Evolutionary conservation across 2,329 filamentous ascomycete species (phyloP), one percentile per base, ranked within the genome.

Genomic region (Colletotrichum theobromicola): DNA sequence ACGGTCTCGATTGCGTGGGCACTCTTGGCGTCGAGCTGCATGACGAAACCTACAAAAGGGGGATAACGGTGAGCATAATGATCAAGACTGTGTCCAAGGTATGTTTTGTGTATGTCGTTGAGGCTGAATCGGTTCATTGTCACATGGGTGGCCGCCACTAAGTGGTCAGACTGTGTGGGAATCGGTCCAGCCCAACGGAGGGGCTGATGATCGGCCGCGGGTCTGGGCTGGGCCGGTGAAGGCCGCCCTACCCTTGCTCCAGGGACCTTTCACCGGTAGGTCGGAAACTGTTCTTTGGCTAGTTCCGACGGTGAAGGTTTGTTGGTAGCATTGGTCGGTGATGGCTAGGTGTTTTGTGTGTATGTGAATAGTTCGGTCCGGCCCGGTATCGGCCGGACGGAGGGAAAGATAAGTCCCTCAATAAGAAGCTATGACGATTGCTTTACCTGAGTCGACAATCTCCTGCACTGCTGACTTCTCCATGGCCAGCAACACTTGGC

Each of bases 401-500:
- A 7, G 46, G 28, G 53, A 37, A 63, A 50, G 3, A 6, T n/a
- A n/a, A n/a, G n/a, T 72, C 81, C 77, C 84, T 72, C 37, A 68
- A 83, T 71, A 75, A 42, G 88, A 88, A 65, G 90, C 88, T 82
- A 94, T 92, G 55, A 94, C 87, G 69, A 95, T 87, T 68, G 93
- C 92, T 83, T 93, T 94, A 83, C 91, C 92, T 80, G 89, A 88
- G 75, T 88, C 85, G 60, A 87, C 87, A 62, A 89, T 84, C 77
- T 93, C 89, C 79, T 94, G 90, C 64, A 88, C 85, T 71, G 91
- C 85, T 2, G 92, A 92, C 79, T 90, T 86, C 80, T 97, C 94
- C 28, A 94, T 84, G 72, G 89, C 91, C 46, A 93, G 82, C 16
- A 94, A 85, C 42, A 95, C 85, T 78, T 89, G 88, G 63, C 88